phyloP scores from a whole-genome alignment of 2,329 filamentous ascomycete genomes.

The Ceratocystis cubensis region DNA sequence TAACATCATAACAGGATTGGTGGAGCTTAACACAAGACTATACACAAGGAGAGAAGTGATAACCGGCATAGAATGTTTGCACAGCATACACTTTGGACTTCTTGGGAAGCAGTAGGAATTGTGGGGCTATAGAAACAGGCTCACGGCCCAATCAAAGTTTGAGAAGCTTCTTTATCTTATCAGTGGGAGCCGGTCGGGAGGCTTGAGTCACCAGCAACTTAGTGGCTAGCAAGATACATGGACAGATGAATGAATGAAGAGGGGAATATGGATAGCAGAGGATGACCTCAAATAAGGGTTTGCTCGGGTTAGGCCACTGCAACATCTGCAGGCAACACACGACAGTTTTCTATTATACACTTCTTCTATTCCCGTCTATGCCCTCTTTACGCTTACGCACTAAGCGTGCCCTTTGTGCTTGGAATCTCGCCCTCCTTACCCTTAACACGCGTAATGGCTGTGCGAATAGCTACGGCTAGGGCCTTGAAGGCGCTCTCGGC shows the following conservation, averaged over 20 bases:
- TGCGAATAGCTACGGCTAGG: conserved; percentile 69
- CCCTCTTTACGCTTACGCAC: conserved; percentile 31
- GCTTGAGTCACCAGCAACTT: not conserved
- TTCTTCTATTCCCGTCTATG: not conserved
- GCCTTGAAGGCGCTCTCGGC: conserved; percentile 98
- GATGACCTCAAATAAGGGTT: not conserved
- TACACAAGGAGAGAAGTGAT: not conserved
- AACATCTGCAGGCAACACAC: not conserved
- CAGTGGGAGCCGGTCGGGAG: not conserved
- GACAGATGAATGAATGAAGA: not conserved
- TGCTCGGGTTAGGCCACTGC: not conserved
- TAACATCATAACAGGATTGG: conserved; percentile 6
- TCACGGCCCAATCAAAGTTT: not conserved
- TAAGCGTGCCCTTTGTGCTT: conserved; percentile 88
- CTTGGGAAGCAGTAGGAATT: not conserved
- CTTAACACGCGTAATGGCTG: conserved; percentile 60
- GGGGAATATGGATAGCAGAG: not conserved
- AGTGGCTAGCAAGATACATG: not conserved
- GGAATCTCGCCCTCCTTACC: conserved; percentile 85
- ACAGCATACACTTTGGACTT: not conserved
- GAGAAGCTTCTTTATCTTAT: not conserved
- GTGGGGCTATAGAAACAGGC: not conserved
- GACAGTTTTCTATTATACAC: not conserved
- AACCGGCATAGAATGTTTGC: not conserved
- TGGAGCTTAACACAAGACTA: not conserved